phyloP scores from a whole-genome alignment of 164 flowering plant species.

The Macadamia tetraphylla region DNA sequence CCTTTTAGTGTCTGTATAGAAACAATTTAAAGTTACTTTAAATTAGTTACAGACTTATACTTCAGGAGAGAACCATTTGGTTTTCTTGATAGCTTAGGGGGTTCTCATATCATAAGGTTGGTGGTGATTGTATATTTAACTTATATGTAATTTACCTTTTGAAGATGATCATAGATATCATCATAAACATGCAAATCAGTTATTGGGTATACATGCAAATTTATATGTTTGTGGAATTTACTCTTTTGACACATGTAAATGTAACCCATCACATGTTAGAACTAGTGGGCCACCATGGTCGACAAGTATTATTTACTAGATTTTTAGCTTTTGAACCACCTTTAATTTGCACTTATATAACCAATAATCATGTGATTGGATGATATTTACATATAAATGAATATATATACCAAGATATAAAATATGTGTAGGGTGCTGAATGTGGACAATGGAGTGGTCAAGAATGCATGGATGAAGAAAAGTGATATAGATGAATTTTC shows the following conservation, averaged over 20 bases:
- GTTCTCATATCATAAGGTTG: constrained; percentile 10
- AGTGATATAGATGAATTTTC: too few species aligned
- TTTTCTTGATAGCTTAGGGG: constrained; percentile 9
- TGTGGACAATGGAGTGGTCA: too few species aligned
- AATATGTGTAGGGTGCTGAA: too few species aligned
- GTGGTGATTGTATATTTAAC: constrained; percentile 16
- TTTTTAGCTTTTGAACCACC: too few species aligned
- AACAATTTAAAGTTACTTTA: not conserved
- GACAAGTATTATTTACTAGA: too few species aligned
- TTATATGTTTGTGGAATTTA: constrained; percentile 5
- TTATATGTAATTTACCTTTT: not conserved
- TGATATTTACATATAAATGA: too few species aligned
- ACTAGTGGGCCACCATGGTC: too few species aligned
- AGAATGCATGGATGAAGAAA: too few species aligned
- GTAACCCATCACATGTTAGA: too few species aligned
- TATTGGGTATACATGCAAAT: constrained; percentile 4
- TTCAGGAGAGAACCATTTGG: constrained; percentile 7
- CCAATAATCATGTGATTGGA: too few species aligned
- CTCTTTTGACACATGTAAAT: not conserved
- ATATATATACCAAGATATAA: too few species aligned
- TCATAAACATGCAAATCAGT: constrained; percentile 14
- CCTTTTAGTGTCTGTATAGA: constrained; percentile 13
- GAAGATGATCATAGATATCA: constrained; percentile 8
- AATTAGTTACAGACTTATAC: constrained; percentile 15
- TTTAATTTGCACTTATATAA: too few species aligned